A percentile compares a stretch with the other conserved stretches of the same genome.
phyloP scores from a whole-genome alignment of 495 filamentous ascomycete species.

The Penicillium herquei region DNA sequence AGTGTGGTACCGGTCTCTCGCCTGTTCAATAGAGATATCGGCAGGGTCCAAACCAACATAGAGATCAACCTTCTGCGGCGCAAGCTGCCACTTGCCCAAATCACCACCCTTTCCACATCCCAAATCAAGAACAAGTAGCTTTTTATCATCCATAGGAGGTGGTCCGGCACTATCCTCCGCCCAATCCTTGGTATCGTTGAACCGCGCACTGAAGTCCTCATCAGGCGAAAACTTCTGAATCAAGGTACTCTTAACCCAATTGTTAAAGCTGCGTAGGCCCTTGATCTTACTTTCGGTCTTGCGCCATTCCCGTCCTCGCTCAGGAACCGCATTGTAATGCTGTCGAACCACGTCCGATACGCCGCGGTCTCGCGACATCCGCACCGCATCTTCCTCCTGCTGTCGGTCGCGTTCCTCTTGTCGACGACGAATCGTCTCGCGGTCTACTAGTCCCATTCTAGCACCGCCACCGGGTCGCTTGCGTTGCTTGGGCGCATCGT shows the following conservation, averaged over 20 bases:
- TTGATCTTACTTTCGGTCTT: conserved; percentile 92
- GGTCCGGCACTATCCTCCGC: conserved; percentile 52
- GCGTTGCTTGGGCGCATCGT: conserved; percentile 59
- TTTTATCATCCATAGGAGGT: conserved; percentile 41
- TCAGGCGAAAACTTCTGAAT: conserved; percentile 95
- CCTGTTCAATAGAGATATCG: conserved; percentile 86
- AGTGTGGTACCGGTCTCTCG: conserved; percentile 72
- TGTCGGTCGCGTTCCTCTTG: conserved; percentile 65
- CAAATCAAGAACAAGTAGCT: conserved; percentile 81
- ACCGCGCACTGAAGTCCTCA: conserved; percentile 59
- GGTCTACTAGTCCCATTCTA: conserved; percentile 68
- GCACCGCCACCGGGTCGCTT: conserved; percentile 85
- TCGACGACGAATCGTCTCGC: conserved; percentile 65
- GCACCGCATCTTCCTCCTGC: conserved; percentile 50
- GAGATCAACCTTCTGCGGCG: conserved; percentile 77
- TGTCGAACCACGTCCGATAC: conserved; percentile 84
- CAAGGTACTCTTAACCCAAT: conserved; percentile 95
- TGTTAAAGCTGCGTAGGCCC: conserved; percentile 91
- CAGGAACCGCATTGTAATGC: conserved; percentile 93
- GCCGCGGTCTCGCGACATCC: conserved; percentile 47
- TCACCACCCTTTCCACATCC: conserved; percentile 98
- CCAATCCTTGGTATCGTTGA: conserved; percentile 41
- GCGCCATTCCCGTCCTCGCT: conserved; percentile 87
- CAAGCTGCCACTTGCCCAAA: conserved; percentile 89
- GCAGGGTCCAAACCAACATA: conserved; percentile 94